Percentiles rank a stretch among this genome's conserved stretches.
phyloP scores from a whole-genome alignment of 139 green algal species.

The Tetraselmis chui region DNA sequence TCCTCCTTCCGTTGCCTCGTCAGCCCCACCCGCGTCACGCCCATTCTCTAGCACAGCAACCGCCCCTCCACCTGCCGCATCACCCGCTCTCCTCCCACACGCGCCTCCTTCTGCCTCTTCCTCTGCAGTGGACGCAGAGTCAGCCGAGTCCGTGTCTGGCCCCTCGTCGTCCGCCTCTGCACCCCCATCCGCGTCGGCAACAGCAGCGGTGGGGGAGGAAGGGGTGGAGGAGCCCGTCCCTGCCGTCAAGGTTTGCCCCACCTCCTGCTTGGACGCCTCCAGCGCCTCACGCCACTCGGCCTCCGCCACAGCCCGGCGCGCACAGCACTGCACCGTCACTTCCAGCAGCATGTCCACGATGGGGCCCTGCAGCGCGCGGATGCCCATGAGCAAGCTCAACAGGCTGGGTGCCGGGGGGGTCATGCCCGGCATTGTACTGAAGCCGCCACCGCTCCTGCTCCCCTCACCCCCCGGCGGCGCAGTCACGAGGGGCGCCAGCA shows the following conservation, averaged over 20 bases:
- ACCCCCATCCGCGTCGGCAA: not conserved
- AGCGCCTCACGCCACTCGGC: not conserved
- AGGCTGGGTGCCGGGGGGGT: conserved; percentile 19
- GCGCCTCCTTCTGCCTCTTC: not conserved
- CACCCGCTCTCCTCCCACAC: not conserved
- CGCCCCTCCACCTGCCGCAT: not conserved
- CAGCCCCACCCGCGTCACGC: not conserved
- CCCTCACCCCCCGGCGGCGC: not conserved
- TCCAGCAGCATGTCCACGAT: conserved; percentile 55
- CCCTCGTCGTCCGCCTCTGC: not conserved
- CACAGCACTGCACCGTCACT: conserved; percentile 47
- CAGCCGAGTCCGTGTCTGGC: not conserved
- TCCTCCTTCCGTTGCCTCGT: not conserved
- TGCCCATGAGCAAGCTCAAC: conserved; percentile 51
- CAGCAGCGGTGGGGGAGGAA: too few relatives aligned
- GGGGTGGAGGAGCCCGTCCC: not conserved
- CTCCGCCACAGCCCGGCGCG: not conserved
- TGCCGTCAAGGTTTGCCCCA: not conserved
- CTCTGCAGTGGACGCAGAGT: not conserved
- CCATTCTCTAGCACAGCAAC: not conserved
- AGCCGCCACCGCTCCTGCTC: not conserved
- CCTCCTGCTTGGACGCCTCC: conserved; percentile 16
- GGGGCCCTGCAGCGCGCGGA: conserved; percentile 46
- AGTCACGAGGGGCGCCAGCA: not conserved
- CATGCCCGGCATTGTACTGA: conserved; percentile 3